Conservation (phyloP, 306 rosid genomes). For the Cicer pinnatifidum region DNA sequence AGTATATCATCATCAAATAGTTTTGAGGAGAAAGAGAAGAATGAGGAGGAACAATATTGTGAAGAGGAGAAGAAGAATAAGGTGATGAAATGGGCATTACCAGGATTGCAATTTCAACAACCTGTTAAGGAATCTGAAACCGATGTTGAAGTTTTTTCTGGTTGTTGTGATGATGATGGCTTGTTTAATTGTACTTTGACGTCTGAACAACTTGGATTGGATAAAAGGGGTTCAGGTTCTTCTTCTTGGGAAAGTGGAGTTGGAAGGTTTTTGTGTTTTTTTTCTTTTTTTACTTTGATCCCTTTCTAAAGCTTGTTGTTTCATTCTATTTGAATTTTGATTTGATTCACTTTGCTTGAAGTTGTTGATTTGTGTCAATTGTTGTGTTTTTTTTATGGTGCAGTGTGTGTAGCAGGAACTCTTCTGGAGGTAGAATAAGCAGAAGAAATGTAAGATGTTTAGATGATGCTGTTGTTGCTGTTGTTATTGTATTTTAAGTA, state of each 20-base stretch:
- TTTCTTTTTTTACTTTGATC: not conserved
- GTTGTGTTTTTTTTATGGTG: conserved; percentile 24
- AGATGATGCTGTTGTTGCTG: not conserved
- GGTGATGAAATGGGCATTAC: conserved; percentile 81
- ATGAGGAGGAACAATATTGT: conserved; percentile 24
- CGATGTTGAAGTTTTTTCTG: conserved; percentile 40
- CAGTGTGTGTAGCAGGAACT: conserved; percentile 73
- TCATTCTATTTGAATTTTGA: not conserved
- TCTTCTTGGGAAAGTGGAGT: conserved; percentile 77
- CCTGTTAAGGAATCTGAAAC: conserved; percentile 48
- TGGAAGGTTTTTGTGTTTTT: conserved; percentile 62
- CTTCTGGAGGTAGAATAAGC: conserved; percentile 69
- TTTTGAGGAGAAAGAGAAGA: conserved; percentile 40
- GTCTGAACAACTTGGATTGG: conserved; percentile 75
- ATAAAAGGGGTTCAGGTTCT: conserved; percentile 54
- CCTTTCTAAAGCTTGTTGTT: not conserved
- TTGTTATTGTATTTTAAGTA: not conserved
- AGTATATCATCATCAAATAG: conserved; percentile 48
- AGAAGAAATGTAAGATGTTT: conserved; percentile 77
- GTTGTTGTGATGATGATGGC: conserved; percentile 38
- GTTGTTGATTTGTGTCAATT: not conserved
- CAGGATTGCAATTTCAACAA: conserved; percentile 61
- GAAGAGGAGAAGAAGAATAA: conserved; percentile 43
- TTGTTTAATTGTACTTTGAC: conserved; percentile 64
- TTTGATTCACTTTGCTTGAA: not conserved